phyloP scores from a whole-genome alignment of 352 stramenopile genomes.

The Phytophthora aleatoria region DNA sequence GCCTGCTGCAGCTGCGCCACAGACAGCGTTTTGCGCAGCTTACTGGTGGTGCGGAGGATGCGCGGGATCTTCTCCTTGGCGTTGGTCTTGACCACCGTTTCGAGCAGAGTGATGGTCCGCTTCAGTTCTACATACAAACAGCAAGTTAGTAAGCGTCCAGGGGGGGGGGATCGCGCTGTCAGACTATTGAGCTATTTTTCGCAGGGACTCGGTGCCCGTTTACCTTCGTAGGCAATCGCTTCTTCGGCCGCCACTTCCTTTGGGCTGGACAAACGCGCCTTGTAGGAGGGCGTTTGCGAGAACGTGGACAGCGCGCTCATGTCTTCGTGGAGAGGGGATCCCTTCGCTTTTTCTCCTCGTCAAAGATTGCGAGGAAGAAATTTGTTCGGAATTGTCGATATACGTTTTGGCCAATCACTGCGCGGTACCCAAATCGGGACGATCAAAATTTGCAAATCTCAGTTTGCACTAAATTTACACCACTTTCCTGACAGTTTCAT shows the following conservation, averaged over 20 bases:
- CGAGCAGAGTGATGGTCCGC: slow-evolving; percentile 70
- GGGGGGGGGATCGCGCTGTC: slow-evolving; percentile 6
- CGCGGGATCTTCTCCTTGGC: slow-evolving; percentile 86
- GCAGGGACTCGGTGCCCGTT: neutral
- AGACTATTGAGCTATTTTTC: neutral
- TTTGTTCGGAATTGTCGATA: no score
- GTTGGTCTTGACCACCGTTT: slow-evolving; percentile 82
- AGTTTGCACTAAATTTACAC: no score
- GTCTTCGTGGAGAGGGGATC: slow-evolving; percentile 9
- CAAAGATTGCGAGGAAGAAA: neutral
- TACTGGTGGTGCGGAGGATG: slow-evolving; percentile 78
- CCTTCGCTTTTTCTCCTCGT: slow-evolving; percentile 3
- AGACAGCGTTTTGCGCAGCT: slow-evolving; percentile 79
- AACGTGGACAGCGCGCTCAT: slow-evolving; percentile 83
- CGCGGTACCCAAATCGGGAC: no score
- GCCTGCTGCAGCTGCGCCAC: slow-evolving; percentile 62
- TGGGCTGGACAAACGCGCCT: slow-evolving; percentile 32
- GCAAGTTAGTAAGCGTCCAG: neutral
- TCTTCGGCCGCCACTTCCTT: slow-evolving; percentile 68
- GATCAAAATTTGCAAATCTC: no score
- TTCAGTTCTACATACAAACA: slow-evolving; percentile 64
- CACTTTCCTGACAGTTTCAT: no score
- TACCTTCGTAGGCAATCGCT: slow-evolving; percentile 70
- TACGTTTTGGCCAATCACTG: no score
- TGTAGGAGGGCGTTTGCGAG: slow-evolving; percentile 75